These are phyloP conservation scores for Daldinia sp. DNA, from an alignment of 2,329 filamentous ascomycete genomes.

Conservation along the genomic window DNA sequence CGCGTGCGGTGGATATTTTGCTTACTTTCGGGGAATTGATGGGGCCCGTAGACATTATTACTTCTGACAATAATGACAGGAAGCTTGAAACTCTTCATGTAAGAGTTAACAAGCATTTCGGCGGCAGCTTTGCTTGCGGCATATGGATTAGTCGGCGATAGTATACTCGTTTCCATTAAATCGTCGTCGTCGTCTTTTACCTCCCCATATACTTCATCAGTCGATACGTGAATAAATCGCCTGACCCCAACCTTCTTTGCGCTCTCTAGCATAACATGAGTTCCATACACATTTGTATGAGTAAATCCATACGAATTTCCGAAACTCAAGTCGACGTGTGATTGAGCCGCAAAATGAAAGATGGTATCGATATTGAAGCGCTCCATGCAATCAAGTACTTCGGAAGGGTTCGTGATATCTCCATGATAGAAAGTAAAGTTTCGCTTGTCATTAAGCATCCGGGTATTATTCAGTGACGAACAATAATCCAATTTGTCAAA, in stretches of 20 bases:
- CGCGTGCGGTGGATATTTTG: constrained; percentile 16
- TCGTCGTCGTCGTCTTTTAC: constrained; percentile 76
- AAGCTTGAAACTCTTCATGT: constrained; percentile 82
- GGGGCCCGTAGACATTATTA: constrained; percentile 87
- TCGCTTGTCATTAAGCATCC: constrained; percentile 68
- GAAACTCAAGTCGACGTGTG: constrained; percentile 83
- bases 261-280: constrained; percentile 82
- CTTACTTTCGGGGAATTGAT: constrained; percentile 85
- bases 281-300: constrained; percentile 82
- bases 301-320: constrained; percentile 85
- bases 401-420: constrained; percentile 75
- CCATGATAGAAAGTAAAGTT: constrained; percentile 85
- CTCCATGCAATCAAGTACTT: constrained; percentile 76
- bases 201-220: constrained; percentile 87
- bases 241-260: constrained; percentile 75
- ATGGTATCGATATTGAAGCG: constrained; percentile 79
- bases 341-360: constrained; percentile 87
- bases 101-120: constrained; percentile 88
- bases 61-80: constrained; percentile 81
- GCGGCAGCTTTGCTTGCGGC: constrained; percentile 82
- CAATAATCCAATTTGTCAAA: constrained; percentile 89
- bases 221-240: constrained; percentile 83
- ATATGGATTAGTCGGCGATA: constrained; percentile 84
- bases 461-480: constrained; percentile 80
- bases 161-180: constrained; percentile 74